Base-by-base conservation (phyloP, 2,329 filamentous ascomycete species). In the Emergomyces orientalis region DNA sequence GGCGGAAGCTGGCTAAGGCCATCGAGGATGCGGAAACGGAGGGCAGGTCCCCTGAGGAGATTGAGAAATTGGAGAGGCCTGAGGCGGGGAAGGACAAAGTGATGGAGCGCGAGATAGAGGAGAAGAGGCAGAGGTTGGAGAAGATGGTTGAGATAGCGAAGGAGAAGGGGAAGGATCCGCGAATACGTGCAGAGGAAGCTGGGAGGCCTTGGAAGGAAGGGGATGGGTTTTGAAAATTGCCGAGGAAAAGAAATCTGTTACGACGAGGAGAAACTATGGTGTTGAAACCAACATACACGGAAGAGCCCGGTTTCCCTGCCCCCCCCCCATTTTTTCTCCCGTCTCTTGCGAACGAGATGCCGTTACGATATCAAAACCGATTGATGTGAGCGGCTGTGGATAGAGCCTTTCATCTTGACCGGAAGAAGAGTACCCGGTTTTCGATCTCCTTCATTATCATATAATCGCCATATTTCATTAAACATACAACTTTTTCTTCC, bases 171-270 rank as follows among this genome's bases (percentile, higher is more conserved):
- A 76, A 76, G 47, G 77, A 84, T 68, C 81, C 83, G 0, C 73
- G 68, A 65, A 75, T 79, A 61, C 73, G 84, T 63, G 84, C 84
- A 1, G 63, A 73, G 65, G 82, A 84, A 67, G 77, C 76, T 9
- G 82, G 83, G 43, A 77, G 82, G 60, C 72, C 74, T 54, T 85
- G 82, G 82, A 79, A 78, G 45, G 80, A 82, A 52, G 82, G 81
- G 0, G 81, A 84, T 70, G 81, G 80, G 2, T 84, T 80, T 68
- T 84, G 71, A 77, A 11, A 11, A 25, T 13, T 27, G 19, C 14
- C 13, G n/a, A 39, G 11, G 9, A 14, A 14, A 27, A 27, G 2
- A 49, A 9, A 49, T 4, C 9, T 39, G 11, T 14, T 13, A 39
- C 2, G 37, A 39, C 11, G 11, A 39, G 13, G 47, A 51, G 2